Percentiles rank a stretch among this genome's conserved stretches.
Evolutionary conservation across 768 basidiomycete genomes (phyloP).

Genomic region (Arthromyces matolae): DNA sequence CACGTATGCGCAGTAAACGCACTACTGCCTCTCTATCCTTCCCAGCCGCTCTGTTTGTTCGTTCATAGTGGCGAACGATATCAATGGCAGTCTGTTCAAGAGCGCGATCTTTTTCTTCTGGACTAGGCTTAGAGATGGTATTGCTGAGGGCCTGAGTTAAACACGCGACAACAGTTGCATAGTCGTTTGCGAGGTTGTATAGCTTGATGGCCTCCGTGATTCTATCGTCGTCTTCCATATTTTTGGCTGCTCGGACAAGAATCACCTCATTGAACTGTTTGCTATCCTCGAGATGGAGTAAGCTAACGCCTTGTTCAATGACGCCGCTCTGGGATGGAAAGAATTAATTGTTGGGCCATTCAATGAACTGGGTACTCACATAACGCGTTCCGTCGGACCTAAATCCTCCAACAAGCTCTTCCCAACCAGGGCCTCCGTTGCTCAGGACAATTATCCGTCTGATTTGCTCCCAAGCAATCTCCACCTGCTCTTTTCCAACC

Average conservation of each 20-base stretch:
- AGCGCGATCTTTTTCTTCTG: constrained; percentile 58
- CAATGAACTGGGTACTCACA: constrained; percentile 42
- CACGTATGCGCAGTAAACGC: constrained; percentile 72
- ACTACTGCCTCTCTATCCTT: constrained; percentile 73
- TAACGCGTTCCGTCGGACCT: constrained; percentile 85
- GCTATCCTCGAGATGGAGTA: constrained; percentile 68
- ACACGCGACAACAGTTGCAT: constrained; percentile 80
- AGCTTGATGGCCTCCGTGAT: constrained; percentile 90
- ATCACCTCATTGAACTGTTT: constrained; percentile 78
- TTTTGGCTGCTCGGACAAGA: constrained; percentile 75
- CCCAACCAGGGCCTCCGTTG: constrained; percentile 80
- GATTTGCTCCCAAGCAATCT: constrained; percentile 76
- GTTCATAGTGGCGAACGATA: constrained; percentile 77
- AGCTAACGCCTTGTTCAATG: constrained; percentile 76
- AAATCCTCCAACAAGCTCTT: constrained; percentile 92
- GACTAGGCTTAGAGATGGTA: constrained; percentile 63
- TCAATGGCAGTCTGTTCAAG: constrained; percentile 75
- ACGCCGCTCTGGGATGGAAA: constrained; percentile 60
- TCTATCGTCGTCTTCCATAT: constrained; percentile 81
- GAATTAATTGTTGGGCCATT: not conserved
- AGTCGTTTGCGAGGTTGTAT: constrained; percentile 92
- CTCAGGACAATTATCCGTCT: constrained; percentile 76
- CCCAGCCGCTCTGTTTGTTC: constrained; percentile 68
- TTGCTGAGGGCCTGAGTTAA: constrained; percentile 86
- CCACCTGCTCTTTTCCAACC: constrained; percentile 81